Base-by-base conservation (phyloP, 768 basidiomycete genomes). In the Mycena rosella region DNA sequence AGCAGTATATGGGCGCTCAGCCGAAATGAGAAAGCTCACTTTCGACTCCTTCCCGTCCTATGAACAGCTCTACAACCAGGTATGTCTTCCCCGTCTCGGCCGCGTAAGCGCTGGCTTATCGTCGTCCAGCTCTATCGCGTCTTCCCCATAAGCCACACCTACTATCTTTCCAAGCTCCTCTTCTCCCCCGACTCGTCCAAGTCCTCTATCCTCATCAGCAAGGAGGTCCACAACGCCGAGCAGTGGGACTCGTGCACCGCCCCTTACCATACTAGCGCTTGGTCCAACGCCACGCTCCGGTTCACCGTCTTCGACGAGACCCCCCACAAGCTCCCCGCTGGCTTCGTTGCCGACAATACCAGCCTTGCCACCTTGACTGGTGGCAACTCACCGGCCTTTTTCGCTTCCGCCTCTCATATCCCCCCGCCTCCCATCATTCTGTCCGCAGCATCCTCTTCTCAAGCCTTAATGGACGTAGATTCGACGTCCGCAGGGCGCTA, bases 21-120 rank as follows among this genome's bases (percentile, higher is more conserved):
- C 81, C 32, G 91, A 94, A 76, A 92, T 88, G 63, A 87, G 93
- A 73, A 92, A 87, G 72, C 83, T 92, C 71, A 80, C 86, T 3
- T 91, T 93, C 69, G 68, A 81, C 44, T 72, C 80, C 20, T 92
- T 94, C 73, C 93, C 93, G 49, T 78, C 88, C 1, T 93, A 86
- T 74, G 78, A 85, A 3, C 82, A 91, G 69, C 82, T 94, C 44
- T 84, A 83, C 72, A 79, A 81, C 62, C 89, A 94, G 85, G 92
- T 91, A 77, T 44, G 85, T 77, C 30, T 36, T 22, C 27, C 63
- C 27, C 38, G 6, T 24, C 22, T 24, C 29, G 45, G 42, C 60
- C 65, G 42, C 53, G 48, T 40, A 45, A 44, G 44, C 62, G 20
- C 59, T 59, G 72, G 62, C 66, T 73, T 78, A 77, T 77, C 76